phyloP scores from a whole-genome alignment of 805 yeast species.

The Tetrapisispora arboricola region DNA sequence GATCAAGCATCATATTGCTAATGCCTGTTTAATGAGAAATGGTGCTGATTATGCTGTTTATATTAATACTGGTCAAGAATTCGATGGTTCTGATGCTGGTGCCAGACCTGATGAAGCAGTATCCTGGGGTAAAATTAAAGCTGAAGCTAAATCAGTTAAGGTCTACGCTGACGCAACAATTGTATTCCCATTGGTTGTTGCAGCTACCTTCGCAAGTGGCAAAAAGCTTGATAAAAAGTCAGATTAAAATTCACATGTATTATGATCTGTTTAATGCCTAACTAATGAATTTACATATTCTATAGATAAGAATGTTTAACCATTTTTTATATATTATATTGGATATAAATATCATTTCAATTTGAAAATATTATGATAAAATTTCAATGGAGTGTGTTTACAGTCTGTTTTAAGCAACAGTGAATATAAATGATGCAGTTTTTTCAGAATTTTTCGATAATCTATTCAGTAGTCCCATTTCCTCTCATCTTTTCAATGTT shows the following conservation, averaged over 20 bases:
- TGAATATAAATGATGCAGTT: neutral
- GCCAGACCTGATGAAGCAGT: conserved; percentile 99
- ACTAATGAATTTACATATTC: conserved; percentile 2
- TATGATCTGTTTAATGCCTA: neutral
- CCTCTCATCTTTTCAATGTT: conserved; percentile 73
- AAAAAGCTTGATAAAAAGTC: conserved; percentile 6
- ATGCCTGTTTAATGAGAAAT: conserved; percentile 97
- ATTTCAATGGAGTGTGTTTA: too few relatives aligned
- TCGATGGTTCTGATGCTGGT: conserved; percentile 98
- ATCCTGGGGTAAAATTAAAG: conserved; percentile 97
- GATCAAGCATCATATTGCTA: conserved; percentile 93
- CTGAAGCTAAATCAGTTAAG: conserved; percentile 85
- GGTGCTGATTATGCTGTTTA: conserved; percentile 98
- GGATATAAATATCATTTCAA: too few relatives aligned
- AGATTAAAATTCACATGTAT: neutral
- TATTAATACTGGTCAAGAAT: conserved; percentile 97
- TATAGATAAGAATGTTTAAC: neutral
- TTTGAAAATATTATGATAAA: too few relatives aligned
- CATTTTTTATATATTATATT: neutral
- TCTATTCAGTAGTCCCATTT: conserved; percentile 5
- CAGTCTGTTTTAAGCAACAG: neutral
- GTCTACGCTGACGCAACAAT: conserved; percentile 92
- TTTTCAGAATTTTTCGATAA: neutral
- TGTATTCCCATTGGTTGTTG: conserved; percentile 92
- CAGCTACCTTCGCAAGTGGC: conserved; percentile 86